These are phyloP conservation scores for Colletotrichum chlorophyti DNA, from an alignment of 2,329 filamentous ascomycete genomes.

Conservation along the genomic window DNA sequence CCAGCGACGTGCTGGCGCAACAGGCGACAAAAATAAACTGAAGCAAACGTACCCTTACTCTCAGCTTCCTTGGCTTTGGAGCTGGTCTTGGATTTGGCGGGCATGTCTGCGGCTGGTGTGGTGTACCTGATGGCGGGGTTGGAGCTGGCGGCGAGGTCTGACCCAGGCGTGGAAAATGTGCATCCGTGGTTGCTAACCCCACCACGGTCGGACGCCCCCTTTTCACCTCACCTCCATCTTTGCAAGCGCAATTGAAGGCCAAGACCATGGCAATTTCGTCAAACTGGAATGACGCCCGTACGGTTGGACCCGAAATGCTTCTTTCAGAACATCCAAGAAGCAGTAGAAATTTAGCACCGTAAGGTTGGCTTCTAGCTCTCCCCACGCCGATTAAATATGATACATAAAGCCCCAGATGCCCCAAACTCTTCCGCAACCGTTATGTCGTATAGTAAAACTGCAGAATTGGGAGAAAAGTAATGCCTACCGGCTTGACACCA, in stretches of 20 bases:
- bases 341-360: constrained; percentile 14
- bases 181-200: constrained; percentile 15
- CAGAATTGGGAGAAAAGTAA: not conserved
- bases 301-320: too few species aligned
- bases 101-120: constrained; percentile 37
- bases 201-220: constrained; percentile 9
- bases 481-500: not conserved
- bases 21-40: constrained; percentile 26
- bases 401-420: constrained; percentile 6
- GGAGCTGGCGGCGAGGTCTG: constrained; percentile 18
- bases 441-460: constrained; percentile 20
- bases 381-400: constrained; percentile 10
- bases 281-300: not conserved
- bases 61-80: constrained; percentile 38
- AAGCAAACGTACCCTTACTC: constrained; percentile 23
- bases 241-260: not conserved
- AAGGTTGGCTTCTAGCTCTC: constrained; percentile 14
- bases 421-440: constrained; percentile 9
- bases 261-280: not conserved
- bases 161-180: constrained; percentile 20
- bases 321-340: not conserved
- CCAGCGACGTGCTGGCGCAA: not conserved
- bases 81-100: constrained; percentile 44
- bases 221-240: not conserved
- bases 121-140: constrained; percentile 30